Evolutionary conservation across 345 rosid species (phyloP).

Genomic region (Eutrema japonicum): DNA sequence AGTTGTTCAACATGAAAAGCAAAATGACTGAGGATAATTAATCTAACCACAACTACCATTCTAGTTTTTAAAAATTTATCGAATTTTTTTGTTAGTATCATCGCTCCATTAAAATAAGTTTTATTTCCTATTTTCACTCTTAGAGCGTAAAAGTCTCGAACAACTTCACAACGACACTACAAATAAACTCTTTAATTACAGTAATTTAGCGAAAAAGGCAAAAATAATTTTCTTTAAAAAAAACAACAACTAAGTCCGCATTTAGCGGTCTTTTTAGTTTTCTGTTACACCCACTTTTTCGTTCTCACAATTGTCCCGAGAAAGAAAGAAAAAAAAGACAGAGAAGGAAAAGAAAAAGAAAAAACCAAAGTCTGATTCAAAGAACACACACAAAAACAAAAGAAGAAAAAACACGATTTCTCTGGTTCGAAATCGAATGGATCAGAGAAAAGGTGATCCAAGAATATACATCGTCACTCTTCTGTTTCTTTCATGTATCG

Average conservation of each 20-base stretch:
- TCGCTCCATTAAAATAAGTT: slow-evolving; percentile 5
- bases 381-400: neutral
- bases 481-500: slow-evolving; percentile 54
- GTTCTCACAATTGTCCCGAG: slow-evolving; percentile 18
- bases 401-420: neutral
- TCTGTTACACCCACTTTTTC: slow-evolving; percentile 36
- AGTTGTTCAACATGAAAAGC: neutral
- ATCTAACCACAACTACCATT: neutral
- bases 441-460: slow-evolving; percentile 55
- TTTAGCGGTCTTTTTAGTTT: slow-evolving; percentile 34
- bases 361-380: slow-evolving; percentile 20
- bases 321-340: neutral
- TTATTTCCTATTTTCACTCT: slow-evolving; percentile 18
- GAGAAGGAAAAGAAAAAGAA: neutral
- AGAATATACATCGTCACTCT: slow-evolving; percentile 49
- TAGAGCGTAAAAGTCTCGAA: slow-evolving; percentile 26
- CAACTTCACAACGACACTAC: slow-evolving; percentile 34
- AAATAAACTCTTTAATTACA: neutral
- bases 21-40: neutral
- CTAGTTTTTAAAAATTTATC: neutral
- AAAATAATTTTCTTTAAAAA: neutral
- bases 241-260: slow-evolving; percentile 29
- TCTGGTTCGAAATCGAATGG: slow-evolving; percentile 37
- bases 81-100: slow-evolving; percentile 20
- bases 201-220: slow-evolving; percentile 6